A percentile compares a stretch with the other conserved stretches of the same genome.
Conservation (phyloP, 2,329 filamentous ascomycete species). For the Xylaria sp. region DNA sequence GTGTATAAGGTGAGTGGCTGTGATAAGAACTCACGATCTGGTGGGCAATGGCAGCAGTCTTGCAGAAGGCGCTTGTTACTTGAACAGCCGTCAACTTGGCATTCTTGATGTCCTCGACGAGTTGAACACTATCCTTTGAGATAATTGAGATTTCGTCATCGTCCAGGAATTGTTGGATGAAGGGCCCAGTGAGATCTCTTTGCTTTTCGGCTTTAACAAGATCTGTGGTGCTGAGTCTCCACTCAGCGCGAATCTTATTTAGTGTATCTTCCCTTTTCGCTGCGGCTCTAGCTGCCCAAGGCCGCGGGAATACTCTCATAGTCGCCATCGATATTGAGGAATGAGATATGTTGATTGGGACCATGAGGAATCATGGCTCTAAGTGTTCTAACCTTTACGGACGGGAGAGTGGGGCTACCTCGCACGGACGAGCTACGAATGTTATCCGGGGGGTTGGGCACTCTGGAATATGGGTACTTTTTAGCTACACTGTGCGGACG, state of each 20-base stretch:
- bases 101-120: slow-evolving; percentile 29
- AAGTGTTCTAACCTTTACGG: no score
- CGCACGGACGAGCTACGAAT: no score
- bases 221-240: slow-evolving; percentile 16
- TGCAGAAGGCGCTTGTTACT: slow-evolving; percentile 51
- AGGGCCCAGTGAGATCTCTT: slow-evolving; percentile 25
- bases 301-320: background rate
- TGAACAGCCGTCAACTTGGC: slow-evolving; percentile 33
- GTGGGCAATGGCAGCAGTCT: slow-evolving; percentile 54
- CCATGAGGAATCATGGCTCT: no score
- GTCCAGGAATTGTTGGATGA: slow-evolving; percentile 27
- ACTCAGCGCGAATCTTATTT: slow-evolving; percentile 22
- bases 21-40: slow-evolving; percentile 43
- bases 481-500: no score
- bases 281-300: slow-evolving; percentile 19
- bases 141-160: slow-evolving; percentile 24
- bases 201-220: slow-evolving; percentile 19
- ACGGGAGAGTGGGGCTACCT: no score
- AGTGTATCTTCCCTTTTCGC: slow-evolving; percentile 23
- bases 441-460: no score
- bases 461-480: no score
- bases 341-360: no score
- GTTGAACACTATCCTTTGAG: slow-evolving; percentile 22
- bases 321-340: no score
- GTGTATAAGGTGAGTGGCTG: background rate